A percentile compares a stretch with the other conserved stretches of the same genome.
Evolutionary conservation across 2,329 filamentous ascomycete species (phyloP).

Genomic region (Xylariaceae sp.): DNA sequence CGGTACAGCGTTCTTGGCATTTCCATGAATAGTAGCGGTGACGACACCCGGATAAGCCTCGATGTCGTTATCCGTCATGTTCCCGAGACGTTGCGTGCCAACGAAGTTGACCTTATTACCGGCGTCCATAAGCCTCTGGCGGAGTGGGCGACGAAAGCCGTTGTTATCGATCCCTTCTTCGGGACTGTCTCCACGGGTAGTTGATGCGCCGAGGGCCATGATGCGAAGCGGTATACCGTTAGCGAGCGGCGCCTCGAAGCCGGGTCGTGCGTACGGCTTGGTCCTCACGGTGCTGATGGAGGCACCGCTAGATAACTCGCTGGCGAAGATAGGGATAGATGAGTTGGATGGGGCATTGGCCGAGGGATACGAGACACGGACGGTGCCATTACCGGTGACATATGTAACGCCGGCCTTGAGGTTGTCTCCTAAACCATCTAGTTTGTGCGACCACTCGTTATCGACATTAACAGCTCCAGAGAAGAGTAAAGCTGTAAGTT

Average conservation of each 20-base stretch:
- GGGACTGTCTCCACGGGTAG: constrained; percentile 38
- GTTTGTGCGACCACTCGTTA: constrained; percentile 34
- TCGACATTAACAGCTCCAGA: constrained; percentile 32
- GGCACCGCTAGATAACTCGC: constrained; percentile 23
- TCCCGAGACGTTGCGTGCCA: constrained; percentile 38
- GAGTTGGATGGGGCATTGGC: constrained; percentile 21
- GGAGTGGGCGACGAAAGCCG: constrained; percentile 39
- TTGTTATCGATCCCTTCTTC: constrained; percentile 37
- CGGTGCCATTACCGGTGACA: constrained; percentile 31
- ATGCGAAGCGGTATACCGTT: constrained; percentile 37
- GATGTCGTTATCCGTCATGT: constrained; percentile 41
- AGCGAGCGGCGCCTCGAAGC: constrained; percentile 36
- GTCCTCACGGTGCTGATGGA: constrained; percentile 26
- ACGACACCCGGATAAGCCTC: constrained; percentile 38
- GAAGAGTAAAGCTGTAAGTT: constrained; percentile 29
- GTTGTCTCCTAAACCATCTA: constrained; percentile 30
- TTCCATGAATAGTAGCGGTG: constrained; percentile 35
- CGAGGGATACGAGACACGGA: constrained; percentile 24
- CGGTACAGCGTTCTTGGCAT: constrained; percentile 34
- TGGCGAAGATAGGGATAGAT: constrained; percentile 24
- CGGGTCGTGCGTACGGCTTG: constrained; percentile 34
- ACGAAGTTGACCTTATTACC: constrained; percentile 41
- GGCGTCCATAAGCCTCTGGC: constrained; percentile 37
- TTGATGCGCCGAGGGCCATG: constrained; percentile 39
- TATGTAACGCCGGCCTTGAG: constrained; percentile 34